phyloP scores from a whole-genome alignment of 2,329 filamentous ascomycete genomes.

The Nemania sp. region DNA sequence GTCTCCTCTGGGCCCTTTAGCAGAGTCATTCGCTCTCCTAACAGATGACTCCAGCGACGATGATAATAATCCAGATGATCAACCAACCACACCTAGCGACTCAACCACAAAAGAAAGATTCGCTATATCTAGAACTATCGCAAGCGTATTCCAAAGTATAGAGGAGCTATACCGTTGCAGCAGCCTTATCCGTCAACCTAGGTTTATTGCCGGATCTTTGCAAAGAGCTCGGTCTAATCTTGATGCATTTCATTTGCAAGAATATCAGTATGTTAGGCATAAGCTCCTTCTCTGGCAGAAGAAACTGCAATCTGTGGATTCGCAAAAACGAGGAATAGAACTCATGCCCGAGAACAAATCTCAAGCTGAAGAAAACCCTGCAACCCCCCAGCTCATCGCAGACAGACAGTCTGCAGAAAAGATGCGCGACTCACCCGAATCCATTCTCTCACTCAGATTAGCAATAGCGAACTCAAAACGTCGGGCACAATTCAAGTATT shows the following conservation, averaged over 20 bases:
- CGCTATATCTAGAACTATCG: not conserved
- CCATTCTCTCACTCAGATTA: not conserved
- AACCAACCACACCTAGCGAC: not conserved
- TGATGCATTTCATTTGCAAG: not conserved
- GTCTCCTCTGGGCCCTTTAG: not conserved
- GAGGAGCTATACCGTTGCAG: constrained; percentile 9
- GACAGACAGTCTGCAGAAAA: not conserved
- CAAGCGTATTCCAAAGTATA: constrained; percentile 10
- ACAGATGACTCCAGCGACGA: not conserved
- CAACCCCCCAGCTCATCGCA: not conserved
- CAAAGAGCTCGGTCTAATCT: not conserved
- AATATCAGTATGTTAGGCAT: constrained; percentile 6
- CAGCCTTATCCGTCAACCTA: constrained; percentile 9
- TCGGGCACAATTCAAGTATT: constrained; percentile 9
- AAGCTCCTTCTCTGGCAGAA: constrained; percentile 10
- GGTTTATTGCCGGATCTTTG: not conserved
- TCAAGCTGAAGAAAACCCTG: not conserved
- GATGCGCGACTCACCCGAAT: not conserved
- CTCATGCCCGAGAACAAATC: not conserved
- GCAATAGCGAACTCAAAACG: constrained; percentile 8
- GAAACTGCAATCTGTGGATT: too few species aligned
- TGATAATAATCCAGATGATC: not conserved
- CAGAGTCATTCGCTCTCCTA: not conserved
- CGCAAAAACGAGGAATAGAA: too few species aligned
- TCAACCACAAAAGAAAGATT: not conserved